These are phyloP conservation scores for Leccinum insigne DNA, from an alignment of 1,284 basidiomycete genomes.

Conservation along the genomic window DNA sequence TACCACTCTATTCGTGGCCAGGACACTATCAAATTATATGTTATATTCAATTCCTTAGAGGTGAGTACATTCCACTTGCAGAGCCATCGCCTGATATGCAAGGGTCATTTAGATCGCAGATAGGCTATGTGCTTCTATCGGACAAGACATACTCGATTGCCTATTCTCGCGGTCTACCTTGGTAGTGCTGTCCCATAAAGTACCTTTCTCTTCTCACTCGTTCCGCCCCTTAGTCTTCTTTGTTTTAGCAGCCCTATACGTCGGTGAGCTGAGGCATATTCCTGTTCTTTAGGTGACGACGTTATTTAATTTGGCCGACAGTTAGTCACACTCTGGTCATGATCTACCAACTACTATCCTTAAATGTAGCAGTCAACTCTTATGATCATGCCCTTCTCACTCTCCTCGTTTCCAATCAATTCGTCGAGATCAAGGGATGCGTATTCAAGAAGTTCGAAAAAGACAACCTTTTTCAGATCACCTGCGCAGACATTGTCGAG, in stretches of 20 bases:
- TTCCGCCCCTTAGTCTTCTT: conserved; percentile 88
- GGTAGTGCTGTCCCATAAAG: conserved; percentile 66
- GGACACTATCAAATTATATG: conserved; percentile 98
- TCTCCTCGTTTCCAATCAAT: conserved; percentile 96
- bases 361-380: conserved; percentile 98
- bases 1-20: conserved; percentile 99
- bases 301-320: conserved; percentile 32
- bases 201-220: conserved; percentile 58
- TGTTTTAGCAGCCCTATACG: conserved; percentile 81
- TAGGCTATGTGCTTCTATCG: conserved; percentile 93
- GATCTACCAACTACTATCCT: conserved; percentile 93
- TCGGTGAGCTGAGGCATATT: conserved; percentile 51
- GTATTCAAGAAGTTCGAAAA: conserved; percentile 99
- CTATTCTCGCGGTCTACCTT: conserved; percentile 94
- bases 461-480: conserved; percentile 99
- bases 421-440: conserved; percentile 99
- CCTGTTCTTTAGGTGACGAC: neutral
- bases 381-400: conserved; percentile 97
- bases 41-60: conserved; percentile 98
- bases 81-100: neutral
- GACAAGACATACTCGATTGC: conserved; percentile 97
- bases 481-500: conserved; percentile 98
- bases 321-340: conserved; percentile 93
- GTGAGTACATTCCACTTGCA: conserved; percentile 42
- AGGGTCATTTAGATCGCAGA: conserved; percentile 79